Conservation (phyloP, 2,329 filamentous ascomycete genomes). For the Monosporascus sp. region DNA sequence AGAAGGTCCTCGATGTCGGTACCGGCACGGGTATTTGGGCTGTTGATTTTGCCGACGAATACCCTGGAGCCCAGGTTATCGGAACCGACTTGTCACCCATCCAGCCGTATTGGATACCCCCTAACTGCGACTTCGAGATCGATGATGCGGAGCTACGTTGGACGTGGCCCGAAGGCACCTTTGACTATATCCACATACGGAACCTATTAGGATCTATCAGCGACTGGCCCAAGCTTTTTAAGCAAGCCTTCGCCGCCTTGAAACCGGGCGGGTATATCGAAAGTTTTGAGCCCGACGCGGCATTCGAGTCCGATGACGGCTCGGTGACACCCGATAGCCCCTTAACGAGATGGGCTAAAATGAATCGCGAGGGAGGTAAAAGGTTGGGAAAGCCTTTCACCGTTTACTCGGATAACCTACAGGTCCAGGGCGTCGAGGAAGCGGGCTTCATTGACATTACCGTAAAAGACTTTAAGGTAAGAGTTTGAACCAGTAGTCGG, state of each 20-base stretch:
- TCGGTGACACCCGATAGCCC: constrained; percentile 8
- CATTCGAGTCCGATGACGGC: constrained; percentile 15
- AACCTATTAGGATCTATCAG: constrained; percentile 40
- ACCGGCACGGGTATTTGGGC: constrained; percentile 40
- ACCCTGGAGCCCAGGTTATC: constrained; percentile 12
- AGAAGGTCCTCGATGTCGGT: constrained; percentile 22
- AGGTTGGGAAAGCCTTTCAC: background rate
- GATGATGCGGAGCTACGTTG: constrained; percentile 49
- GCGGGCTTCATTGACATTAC: background rate
- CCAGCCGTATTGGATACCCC: constrained; percentile 32
- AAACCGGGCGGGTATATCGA: constrained; percentile 21
- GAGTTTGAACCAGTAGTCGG: background rate
- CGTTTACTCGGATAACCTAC: background rate
- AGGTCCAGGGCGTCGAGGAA: background rate
- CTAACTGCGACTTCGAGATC: constrained; percentile 46
- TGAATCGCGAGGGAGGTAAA: background rate
- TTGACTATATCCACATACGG: constrained; percentile 46
- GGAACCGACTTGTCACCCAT: constrained; percentile 19
- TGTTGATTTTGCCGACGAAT: constrained; percentile 22
- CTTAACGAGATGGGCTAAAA: background rate
- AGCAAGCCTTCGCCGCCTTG: constrained; percentile 15
- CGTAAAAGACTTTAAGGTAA: background rate
- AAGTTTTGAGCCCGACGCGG: constrained; percentile 18
- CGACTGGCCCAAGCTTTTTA: constrained; percentile 24
- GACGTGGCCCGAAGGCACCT: constrained; percentile 34